Evolutionary conservation across 1,139 yeast genomes (phyloP).

Genomic region (Debaryomycetaceae sp.): DNA sequence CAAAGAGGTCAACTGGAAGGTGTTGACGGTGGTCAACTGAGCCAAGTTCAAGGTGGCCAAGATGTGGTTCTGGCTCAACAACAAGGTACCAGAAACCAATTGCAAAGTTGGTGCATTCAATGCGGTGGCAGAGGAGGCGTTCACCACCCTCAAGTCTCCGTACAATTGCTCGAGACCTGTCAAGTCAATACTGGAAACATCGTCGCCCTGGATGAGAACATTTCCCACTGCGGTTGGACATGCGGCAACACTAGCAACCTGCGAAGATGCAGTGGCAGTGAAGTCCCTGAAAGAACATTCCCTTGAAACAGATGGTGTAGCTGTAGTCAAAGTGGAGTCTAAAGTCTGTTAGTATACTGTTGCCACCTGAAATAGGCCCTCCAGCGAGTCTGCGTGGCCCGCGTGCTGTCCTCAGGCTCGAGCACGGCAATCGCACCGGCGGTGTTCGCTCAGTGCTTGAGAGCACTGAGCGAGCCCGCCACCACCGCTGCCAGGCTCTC

Average conservation of each 20-base stretch:
- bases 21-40: slow-evolving; percentile 73
- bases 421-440: neutral
- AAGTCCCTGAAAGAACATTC: slow-evolving; percentile 51
- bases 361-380: neutral
- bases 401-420: neutral
- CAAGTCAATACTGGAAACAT: slow-evolving; percentile 53
- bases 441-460: neutral
- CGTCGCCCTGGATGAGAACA: slow-evolving; percentile 60
- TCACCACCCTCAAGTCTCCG: slow-evolving; percentile 68
- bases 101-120: slow-evolving; percentile 77
- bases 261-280: slow-evolving; percentile 75
- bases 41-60: slow-evolving; percentile 73
- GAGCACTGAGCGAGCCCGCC: neutral
- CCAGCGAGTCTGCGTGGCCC: neutral
- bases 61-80: slow-evolving; percentile 61
- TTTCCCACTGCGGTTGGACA: slow-evolving; percentile 85
- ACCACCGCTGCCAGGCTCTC: neutral
- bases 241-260: slow-evolving; percentile 66
- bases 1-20: slow-evolving; percentile 73
- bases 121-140: slow-evolving; percentile 58
- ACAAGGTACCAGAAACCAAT: slow-evolving; percentile 69
- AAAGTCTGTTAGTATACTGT: slow-evolving; percentile 7
- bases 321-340: slow-evolving; percentile 50
- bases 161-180: slow-evolving; percentile 60
- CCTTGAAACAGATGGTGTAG: slow-evolving; percentile 50